Evolutionary conservation across 768 basidiomycete species (phyloP).

Genomic region (Rhodotorula babjevae): DNA sequence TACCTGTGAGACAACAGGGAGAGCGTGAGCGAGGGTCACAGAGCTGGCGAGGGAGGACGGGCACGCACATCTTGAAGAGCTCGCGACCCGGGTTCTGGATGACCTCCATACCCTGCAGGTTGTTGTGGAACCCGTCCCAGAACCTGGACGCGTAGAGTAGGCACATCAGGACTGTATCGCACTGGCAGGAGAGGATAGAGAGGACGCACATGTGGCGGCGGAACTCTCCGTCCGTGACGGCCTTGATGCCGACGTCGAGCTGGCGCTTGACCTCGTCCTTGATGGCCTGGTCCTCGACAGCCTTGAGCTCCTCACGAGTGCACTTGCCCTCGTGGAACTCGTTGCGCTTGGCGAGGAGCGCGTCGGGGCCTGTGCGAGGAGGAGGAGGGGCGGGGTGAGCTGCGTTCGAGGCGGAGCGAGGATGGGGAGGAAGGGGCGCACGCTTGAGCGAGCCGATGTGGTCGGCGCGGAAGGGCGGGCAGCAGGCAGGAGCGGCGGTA

Average conservation of each 20-base stretch:
- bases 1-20: background rate
- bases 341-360: constrained; percentile 37
- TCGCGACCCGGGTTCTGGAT: constrained; percentile 30
- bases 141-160: background rate
- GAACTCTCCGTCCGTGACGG: constrained; percentile 43
- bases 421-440: background rate
- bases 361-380: constrained; percentile 21
- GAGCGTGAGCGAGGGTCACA: background rate
- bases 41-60: background rate
- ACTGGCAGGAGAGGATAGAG: too few relatives aligned
- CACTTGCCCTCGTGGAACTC: constrained; percentile 36
- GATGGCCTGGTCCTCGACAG: constrained; percentile 42
- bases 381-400: too few relatives aligned
- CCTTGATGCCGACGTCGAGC: constrained; percentile 28
- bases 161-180: too few relatives aligned
- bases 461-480: constrained; percentile 42
- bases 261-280: constrained; percentile 33
- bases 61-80: constrained; percentile 33
- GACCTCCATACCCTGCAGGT: constrained; percentile 58
- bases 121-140: constrained; percentile 62
- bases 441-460: constrained; percentile 44
- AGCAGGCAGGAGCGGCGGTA: background rate
- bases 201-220: constrained; percentile 27
- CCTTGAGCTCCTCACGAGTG: constrained; percentile 34
- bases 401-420: background rate